These are phyloP conservation scores for Epichloe uncinata DNA, from an alignment of 2,329 filamentous ascomycete genomes.

Conservation along the genomic window DNA sequence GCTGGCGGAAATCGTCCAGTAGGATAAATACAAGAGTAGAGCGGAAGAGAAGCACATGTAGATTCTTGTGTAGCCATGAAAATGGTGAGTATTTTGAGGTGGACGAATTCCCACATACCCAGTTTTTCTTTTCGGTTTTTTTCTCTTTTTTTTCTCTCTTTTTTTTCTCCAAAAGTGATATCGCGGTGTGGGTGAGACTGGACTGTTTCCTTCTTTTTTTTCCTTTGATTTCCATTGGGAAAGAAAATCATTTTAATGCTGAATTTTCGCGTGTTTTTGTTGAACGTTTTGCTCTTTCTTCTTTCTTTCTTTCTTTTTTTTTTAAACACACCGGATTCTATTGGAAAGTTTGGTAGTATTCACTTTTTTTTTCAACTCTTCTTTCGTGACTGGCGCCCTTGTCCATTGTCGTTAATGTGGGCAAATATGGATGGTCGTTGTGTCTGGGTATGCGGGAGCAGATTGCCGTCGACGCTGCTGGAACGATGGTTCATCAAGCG, in stretches of 20 bases:
- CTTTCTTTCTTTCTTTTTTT: slow-evolving; percentile 2
- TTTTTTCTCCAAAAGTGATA: not conserved
- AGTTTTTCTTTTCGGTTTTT: not conserved
- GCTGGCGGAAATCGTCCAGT: not conserved
- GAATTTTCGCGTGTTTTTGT: slow-evolving; percentile 5
- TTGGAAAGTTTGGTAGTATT: not conserved
- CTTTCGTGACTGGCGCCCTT: not conserved
- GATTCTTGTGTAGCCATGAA: not conserved
- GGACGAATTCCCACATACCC: slow-evolving; percentile 8
- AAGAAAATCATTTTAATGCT: not conserved
- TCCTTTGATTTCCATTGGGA: not conserved
- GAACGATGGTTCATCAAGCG: not conserved
- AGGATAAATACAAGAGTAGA: not conserved
- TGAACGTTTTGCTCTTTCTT: not conserved
- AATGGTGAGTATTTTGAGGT: not conserved
- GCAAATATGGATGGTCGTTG: not conserved
- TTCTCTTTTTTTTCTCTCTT: not conserved
- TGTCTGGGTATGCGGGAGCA: not conserved
- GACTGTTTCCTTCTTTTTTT: slow-evolving; percentile 7
- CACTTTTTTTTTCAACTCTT: not conserved
- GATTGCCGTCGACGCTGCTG: not conserved
- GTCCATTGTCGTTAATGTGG: too few species aligned
- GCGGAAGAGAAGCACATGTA: not conserved
- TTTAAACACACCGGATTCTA: not conserved
- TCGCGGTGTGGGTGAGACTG: not conserved